These are phyloP conservation scores for Lepidium sativum DNA, from an alignment of 345 rosid genomes.

Conservation along the genomic window DNA sequence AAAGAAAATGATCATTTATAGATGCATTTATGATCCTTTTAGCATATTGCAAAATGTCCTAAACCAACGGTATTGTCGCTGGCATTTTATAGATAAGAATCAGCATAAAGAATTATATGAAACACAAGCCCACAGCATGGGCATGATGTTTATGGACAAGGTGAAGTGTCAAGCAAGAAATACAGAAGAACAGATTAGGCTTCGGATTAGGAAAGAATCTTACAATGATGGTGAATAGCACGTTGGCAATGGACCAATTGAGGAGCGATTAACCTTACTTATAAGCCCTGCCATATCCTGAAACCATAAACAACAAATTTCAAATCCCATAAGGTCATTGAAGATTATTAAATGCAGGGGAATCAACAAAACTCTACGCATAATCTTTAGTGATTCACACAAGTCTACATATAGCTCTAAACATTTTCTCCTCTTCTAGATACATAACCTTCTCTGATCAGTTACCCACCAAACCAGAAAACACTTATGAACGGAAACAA, in stretches of 20 bases:
- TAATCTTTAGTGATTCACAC: neutral
- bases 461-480: slow-evolving; percentile 1
- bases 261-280: slow-evolving; percentile 97
- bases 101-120: neutral
- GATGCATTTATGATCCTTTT: neutral
- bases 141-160: neutral
- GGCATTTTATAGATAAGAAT: neutral
- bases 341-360: neutral
- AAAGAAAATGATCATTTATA: neutral
- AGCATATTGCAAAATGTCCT: neutral
- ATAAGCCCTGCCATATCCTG: slow-evolving; percentile 99
- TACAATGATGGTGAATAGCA: slow-evolving; percentile 94
- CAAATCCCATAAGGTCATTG: neutral
- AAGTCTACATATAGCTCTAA: slow-evolving; percentile 4
- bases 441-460: neutral
- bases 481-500: neutral
- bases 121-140: neutral
- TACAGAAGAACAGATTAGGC: neutral
- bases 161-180: slow-evolving; percentile 1
- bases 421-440: neutral
- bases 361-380: neutral
- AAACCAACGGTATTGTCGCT: neutral
- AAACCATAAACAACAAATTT: slow-evolving; percentile 20
- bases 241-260: slow-evolving; percentile 88
- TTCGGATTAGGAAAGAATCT: slow-evolving; percentile 26